Evolutionary conservation across 139 green algal species (phyloP), one percentile per base, ranked within the genome.

Genomic region (Chlorella sp.): DNA sequence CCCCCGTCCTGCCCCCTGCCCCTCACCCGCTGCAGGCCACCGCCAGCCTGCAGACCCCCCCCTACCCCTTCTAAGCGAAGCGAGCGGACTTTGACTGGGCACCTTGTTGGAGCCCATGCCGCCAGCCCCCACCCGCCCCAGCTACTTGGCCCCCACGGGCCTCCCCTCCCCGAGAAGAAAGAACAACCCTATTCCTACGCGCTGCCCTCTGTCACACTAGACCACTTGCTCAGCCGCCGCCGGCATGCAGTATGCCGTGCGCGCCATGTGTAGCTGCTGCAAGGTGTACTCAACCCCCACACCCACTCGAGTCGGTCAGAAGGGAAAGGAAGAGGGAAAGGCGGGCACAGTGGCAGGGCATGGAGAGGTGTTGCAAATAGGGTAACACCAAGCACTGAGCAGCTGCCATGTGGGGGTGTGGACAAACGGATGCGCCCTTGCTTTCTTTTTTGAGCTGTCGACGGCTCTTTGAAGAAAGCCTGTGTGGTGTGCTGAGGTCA

Each of bases 1-100:
- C 39, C 32, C 22, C 39, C 39, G 9, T 19, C 34, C 37, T 57
- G 37, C 39, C 77, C 39, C 71, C 32, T 9, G 4, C 71, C 2
- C 68, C 68, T 21, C 81, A 81, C 66, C 32, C n/a, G n/a, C n/a
- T 89, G 30, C 93, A 92, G 80, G 93, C 93, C 76, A 94, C 90
- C 73, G 37, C 12, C 83, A 92, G 83, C 79, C 87, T 95, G 69
- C 36, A 81, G 48, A 36, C 73, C 22, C 32, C 42, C 37, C 88
- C 75, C 79, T 76, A 91, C 66, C 91, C 92, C 77, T 94, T 94
- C 90, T 94, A 83, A 91, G 53, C 86, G 77, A 36, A 39, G 21
- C 16, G 26, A 36, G 78, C 78, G 7, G 39, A n/a, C 1, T 57
- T 57, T 57, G 48, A 57, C 48, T 57, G 48, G 48, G 48, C 48